Base-by-base conservation (phyloP, 2,329 filamentous ascomycete genomes). In the Sporothrix brunneoviolacea region DNA sequence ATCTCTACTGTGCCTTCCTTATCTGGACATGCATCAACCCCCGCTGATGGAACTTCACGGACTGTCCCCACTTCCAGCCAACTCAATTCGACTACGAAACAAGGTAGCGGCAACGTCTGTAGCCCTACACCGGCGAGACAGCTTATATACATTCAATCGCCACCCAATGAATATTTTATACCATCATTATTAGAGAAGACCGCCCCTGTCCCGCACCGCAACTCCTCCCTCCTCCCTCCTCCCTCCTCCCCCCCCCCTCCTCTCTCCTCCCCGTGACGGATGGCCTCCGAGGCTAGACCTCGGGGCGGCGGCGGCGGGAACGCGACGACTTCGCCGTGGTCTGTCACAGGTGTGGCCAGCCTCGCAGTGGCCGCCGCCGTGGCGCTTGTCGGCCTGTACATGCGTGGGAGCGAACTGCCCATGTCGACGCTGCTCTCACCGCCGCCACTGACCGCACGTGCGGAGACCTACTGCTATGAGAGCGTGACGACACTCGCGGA, bases 391-490 rank as follows among this genome's bases (percentile, higher is more conserved):
- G 50, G 44, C 19, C 16, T 51, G 22, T 50, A 43, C 22, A 3
- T 38, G 2, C 37, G 48, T 0, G 42, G 32, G 6, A 35, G 32
- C n/a, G 41, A 21, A 13, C 16, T 35, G n/a, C 27, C 15, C 18
- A 12, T 2, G 46, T 22, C 36, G 2, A 27, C 22, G 18, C 18
- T 43, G 7, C 32, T 33, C 19, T 8, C 41, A 10, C 3, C 48
- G 13, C n/a, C 22, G 9, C 27, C n/a, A 4, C 3, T 15, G 19
- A 15, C 1, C 37, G 21, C 10, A n/a, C n/a, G n/a, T n/a, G n/a
- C 44, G 8, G 36, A 64, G 49, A 69, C 66, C 1, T 62, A 70
- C 56, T 76, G 73, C 59, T 74, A 74, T 53, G 66, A 65, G 4
- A 65, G 60, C 41, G 30, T 78, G 42, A 69, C 61, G 21, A 75